A percentile compares a stretch with the other conserved stretches of the same genome.
Evolutionary conservation across 176 grass and related monocot species (phyloP).

Genomic region (Secale cereale): DNA sequence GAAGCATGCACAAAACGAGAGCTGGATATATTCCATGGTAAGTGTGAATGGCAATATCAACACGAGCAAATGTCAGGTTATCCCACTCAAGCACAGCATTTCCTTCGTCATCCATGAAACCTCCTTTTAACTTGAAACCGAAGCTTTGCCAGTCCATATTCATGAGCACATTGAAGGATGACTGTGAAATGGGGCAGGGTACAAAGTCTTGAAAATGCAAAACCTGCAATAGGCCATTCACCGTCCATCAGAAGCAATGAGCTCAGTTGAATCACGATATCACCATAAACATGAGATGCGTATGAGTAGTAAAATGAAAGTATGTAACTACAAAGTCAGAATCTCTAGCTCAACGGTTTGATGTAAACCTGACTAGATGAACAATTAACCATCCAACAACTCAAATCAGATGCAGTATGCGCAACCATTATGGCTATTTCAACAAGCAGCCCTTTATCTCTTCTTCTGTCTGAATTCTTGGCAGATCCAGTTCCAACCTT

Average conservation of each 20-base stretch:
- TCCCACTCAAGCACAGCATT: slow-evolving; percentile 69
- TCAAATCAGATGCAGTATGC: slow-evolving; percentile 24
- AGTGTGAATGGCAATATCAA: slow-evolving; percentile 64
- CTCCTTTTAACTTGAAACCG: slow-evolving; percentile 60
- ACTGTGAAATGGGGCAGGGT: slow-evolving; percentile 46
- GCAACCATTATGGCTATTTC: slow-evolving; percentile 55
- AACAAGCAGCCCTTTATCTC: slow-evolving; percentile 29
- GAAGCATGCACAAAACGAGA: slow-evolving; percentile 22
- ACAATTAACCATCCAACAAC: slow-evolving; percentile 42
- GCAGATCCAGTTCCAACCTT: slow-evolving; percentile 48
- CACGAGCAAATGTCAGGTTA: slow-evolving; percentile 49
- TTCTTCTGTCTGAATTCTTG: slow-evolving; percentile 32
- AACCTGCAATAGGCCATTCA: slow-evolving; percentile 38
- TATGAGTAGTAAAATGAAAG: not conserved
- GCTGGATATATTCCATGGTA: slow-evolving; percentile 57
- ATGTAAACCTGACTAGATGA: slow-evolving; percentile 49
- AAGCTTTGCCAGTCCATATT: slow-evolving; percentile 63
- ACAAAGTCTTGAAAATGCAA: slow-evolving; percentile 61
- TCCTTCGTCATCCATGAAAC: slow-evolving; percentile 45
- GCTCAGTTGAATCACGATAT: not conserved
- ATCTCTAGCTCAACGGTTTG: not conserved
- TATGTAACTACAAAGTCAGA: slow-evolving; percentile 3
- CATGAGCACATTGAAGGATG: slow-evolving; percentile 46
- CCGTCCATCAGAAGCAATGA: not conserved
- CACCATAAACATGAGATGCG: not conserved